Conservation (phyloP, 352 stramenopile genomes). For the Phytophthora kernoviae region DNA sequence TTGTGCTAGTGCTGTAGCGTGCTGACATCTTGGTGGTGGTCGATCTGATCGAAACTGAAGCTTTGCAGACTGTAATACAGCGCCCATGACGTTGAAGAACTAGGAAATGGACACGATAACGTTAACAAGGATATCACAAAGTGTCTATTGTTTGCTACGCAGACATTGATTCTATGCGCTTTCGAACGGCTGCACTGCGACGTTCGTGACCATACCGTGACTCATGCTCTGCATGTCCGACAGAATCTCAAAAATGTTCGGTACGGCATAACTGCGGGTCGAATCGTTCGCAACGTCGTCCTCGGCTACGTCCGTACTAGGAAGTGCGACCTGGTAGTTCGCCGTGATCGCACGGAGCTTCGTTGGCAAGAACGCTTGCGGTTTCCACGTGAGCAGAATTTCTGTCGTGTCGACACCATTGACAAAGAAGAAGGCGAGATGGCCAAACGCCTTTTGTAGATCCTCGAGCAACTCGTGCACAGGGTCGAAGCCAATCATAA, state of each 20-base stretch:
- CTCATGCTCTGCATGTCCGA: constrained; percentile 76
- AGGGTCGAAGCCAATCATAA: constrained; percentile 80
- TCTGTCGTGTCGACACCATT: constrained; percentile 64
- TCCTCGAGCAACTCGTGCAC: constrained; percentile 69
- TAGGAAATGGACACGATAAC: not conserved
- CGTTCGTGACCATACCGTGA: constrained; percentile 57
- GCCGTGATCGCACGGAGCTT: constrained; percentile 87
- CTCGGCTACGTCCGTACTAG: constrained; percentile 29
- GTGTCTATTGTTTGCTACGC: constrained; percentile 23
- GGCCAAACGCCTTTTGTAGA: constrained; percentile 58
- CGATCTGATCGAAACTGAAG: not conserved
- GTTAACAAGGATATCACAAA: constrained; percentile 17
- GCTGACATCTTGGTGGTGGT: too few species aligned
- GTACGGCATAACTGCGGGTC: constrained; percentile 52
- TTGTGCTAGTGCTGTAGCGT: not conserved
- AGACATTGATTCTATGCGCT: constrained; percentile 48
- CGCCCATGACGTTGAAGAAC: too few species aligned
- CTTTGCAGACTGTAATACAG: too few species aligned
- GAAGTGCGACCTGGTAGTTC: constrained; percentile 60
- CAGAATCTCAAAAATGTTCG: constrained; percentile 81
- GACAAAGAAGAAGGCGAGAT: constrained; percentile 83
- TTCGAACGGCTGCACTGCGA: constrained; percentile 65
- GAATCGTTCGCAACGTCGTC: constrained; percentile 27
- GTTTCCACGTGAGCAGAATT: constrained; percentile 84
- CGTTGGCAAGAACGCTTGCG: constrained; percentile 71